These are phyloP conservation scores for Nakazawaea ernobii DNA, from an alignment of 805 yeast species.

Conservation along the genomic window DNA sequence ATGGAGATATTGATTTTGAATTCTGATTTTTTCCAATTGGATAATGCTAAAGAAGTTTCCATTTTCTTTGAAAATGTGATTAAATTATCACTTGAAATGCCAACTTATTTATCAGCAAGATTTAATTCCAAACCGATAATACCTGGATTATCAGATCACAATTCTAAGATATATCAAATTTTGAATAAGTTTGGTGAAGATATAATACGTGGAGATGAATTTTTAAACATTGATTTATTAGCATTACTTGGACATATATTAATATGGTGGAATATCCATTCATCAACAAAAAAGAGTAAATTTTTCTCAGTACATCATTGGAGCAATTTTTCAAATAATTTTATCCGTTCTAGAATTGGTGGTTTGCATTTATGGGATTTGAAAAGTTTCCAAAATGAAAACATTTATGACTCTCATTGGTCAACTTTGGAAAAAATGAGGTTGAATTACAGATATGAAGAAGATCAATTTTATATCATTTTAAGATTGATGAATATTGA, in stretches of 20 bases:
- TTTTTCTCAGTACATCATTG: background rate
- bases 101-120: background rate
- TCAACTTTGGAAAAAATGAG: slow-evolving; percentile 5
- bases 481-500: slow-evolving; percentile 4
- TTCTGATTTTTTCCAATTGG: background rate
- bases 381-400: background rate
- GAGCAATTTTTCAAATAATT: background rate
- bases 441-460: slow-evolving; percentile 3
- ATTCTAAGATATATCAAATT: background rate
- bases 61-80: background rate
- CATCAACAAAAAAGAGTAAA: background rate
- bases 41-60: background rate
- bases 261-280: slow-evolving; percentile 6
- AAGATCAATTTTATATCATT: slow-evolving; percentile 5
- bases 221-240: slow-evolving; percentile 3
- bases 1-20: slow-evolving; percentile 2
- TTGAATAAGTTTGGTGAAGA: background rate
- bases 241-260: slow-evolving; percentile 5
- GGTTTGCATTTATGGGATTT: slow-evolving; percentile 8
- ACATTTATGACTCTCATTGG: background rate
- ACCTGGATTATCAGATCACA: background rate
- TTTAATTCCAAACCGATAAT: background rate
- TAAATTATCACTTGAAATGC: background rate
- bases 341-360: background rate
- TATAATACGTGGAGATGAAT: background rate